A percentile compares a stretch with the other conserved stretches of the same genome.
Conservation (phyloP, 2,329 filamentous ascomycete species). For the Pochonia chlamydosporia region DNA sequence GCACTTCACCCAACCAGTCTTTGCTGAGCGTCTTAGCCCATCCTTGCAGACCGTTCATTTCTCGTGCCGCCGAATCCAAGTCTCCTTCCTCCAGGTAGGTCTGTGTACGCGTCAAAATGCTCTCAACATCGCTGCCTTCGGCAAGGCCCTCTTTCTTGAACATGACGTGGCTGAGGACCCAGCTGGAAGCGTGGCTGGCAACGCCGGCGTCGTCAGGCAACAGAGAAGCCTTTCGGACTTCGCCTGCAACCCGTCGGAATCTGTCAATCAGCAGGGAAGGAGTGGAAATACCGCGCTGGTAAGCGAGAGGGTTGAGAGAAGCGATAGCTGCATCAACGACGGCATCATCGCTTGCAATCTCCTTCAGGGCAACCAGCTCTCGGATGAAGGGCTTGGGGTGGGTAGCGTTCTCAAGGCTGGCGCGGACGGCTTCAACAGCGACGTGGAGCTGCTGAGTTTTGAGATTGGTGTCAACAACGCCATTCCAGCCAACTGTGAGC, state of each 20-base stretch:
- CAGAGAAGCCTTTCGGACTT: slow-evolving; percentile 91
- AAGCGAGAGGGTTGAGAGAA: slow-evolving; percentile 90
- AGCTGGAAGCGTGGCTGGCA: slow-evolving; percentile 86
- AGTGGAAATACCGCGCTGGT: slow-evolving; percentile 85
- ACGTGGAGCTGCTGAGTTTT: slow-evolving; percentile 95
- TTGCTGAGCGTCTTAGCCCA: slow-evolving; percentile 94
- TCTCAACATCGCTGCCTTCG: slow-evolving; percentile 85
- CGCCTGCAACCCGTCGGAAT: slow-evolving; percentile 85
- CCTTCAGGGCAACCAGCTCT: slow-evolving; percentile 90
- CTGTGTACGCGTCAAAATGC: slow-evolving; percentile 83
- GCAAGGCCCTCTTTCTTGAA: slow-evolving; percentile 91
- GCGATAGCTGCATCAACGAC: slow-evolving; percentile 91
- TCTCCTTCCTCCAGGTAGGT: slow-evolving; percentile 88
- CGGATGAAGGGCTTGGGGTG: slow-evolving; percentile 80
- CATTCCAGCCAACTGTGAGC: slow-evolving; percentile 84
- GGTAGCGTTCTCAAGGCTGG: slow-evolving; percentile 66
- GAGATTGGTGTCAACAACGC: slow-evolving; percentile 82
- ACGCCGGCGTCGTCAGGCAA: slow-evolving; percentile 92
- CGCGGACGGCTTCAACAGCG: slow-evolving; percentile 86
- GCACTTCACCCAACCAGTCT: slow-evolving; percentile 88
- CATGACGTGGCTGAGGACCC: slow-evolving; percentile 85
- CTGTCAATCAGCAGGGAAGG: slow-evolving; percentile 85
- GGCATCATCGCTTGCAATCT: slow-evolving; percentile 76
- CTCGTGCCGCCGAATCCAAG: slow-evolving; percentile 81
- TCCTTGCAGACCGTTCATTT: slow-evolving; percentile 88